Base-by-base conservation (phyloP, 2,329 filamentous ascomycete species). In the Cladophialophora exuberans region DNA sequence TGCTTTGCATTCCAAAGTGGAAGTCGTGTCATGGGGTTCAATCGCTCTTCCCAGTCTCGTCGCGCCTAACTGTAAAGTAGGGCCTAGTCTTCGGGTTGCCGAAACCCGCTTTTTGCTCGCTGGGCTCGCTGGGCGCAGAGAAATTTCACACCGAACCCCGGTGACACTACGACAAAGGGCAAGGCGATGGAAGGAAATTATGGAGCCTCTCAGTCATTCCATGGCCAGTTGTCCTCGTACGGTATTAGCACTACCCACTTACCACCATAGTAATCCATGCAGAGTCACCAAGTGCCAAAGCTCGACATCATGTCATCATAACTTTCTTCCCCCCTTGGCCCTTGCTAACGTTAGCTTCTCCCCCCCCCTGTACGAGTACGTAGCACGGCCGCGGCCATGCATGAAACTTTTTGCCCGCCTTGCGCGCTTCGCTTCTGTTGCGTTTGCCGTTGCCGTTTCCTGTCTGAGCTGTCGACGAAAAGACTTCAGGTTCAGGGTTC, bases 251-350 rank as follows among this genome's bases (percentile, higher is more conserved):
- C 20, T 28, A 36, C 26, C 46, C 46, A 33, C 46, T 41, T 26
- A 41, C n/a, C 13, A 13, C 20, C 46, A 49, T 47, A 28, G 46
- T 49, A 49, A 49, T 41, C 46, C 46, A 49, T 49, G 46, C 46
- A 49, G 46, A 36, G 46, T 49, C 46, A 49, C 35, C 35, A 41
- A 49, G 33, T 31, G 25, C 25, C 30, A 17, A 15, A 30, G 46
- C 17, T 26, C 36, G 35, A 26, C 48, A 51, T 51, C 48, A 51
- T 51, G 48, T 51, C 48, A 51, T 51, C 48, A 51, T 26, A 51
- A 20, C 46, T 18, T 28, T 39, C 33, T 33, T 18, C 15, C 22
- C 46, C 33, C 35, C 46, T 35, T 38, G 20, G 33, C 35, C 46
- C 46, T 38, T 31, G 33, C 35, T 38, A 26, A 26, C 33, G 46